Base-by-base conservation (phyloP, 2,329 filamentous ascomycete species). In the Parastagonospora nodorum region DNA sequence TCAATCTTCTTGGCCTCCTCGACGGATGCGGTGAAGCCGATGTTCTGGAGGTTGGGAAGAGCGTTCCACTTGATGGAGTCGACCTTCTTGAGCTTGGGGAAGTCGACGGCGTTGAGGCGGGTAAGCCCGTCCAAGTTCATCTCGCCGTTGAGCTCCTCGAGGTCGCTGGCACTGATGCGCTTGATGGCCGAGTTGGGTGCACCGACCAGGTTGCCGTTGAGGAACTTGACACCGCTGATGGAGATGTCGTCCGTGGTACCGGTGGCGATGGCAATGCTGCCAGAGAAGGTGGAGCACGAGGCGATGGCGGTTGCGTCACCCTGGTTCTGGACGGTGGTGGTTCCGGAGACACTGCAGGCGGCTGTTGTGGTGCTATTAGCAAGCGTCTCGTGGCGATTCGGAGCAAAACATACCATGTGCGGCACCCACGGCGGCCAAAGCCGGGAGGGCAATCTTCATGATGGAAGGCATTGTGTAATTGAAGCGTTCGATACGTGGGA, bases 61-160 rank as follows among this genome's bases (percentile, higher is more conserved):
- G 88, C 88, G 51, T 82, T 78, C 82, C 89, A 92, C 61, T 82
- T 75, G 73, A 97, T 87, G 50, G 77, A 76, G 60, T 84, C 82
- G 56, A 95, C 86, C 30, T 77, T 77, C 55, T 75, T 81, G 51
- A 99, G 85, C 24, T 77, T 67, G 50, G 81, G 77, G 78, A 96
- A 87, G 61, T 75, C 79, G 53, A 97, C 79, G 48, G 78, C 82
- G 63, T 82, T 84, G 48, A 99, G 81, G 31, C 84, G 78, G 55
- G 87, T 89, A 49, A 91, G 79, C 60, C 84, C 84, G 62, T 82
- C 77, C 57, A 97, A 78, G 51, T 78, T 75, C 80, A 97, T 92
- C n/a, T 73, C 75, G 42, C 88, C 86, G 41, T 80, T 82, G 68
- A 99, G 89, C 43, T 78, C 77, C 58, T 77, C 70, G 58, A 97